Conservation (phyloP, 176 grass and related monocot genomes). For the Phoenix roebelenii region DNA sequence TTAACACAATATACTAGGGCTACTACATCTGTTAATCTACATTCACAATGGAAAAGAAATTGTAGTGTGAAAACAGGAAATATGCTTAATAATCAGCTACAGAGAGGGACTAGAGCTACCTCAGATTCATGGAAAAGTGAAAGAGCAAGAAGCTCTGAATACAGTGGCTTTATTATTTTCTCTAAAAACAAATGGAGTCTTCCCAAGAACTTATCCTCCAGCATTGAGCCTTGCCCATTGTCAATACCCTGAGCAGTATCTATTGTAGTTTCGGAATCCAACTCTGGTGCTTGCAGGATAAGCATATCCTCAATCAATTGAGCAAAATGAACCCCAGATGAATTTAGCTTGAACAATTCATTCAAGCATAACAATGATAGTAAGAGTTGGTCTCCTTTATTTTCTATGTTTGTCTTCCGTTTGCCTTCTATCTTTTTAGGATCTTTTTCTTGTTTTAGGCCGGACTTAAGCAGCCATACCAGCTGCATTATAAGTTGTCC, state of each 20-base stretch:
- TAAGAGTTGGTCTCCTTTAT: slow-evolving; percentile 48
- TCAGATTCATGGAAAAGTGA: slow-evolving; percentile 67
- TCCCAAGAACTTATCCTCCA: slow-evolving; percentile 17
- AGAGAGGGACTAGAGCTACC: slow-evolving; percentile 32
- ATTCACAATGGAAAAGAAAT: too few species aligned
- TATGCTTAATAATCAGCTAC: background rate
- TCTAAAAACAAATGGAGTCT: slow-evolving; percentile 32
- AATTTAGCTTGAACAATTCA: slow-evolving; percentile 50
- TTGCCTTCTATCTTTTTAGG: slow-evolving; percentile 42
- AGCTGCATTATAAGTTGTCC: slow-evolving; percentile 56
- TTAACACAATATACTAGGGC: too few species aligned
- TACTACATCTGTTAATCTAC: too few species aligned
- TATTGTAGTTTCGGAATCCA: slow-evolving; percentile 26
- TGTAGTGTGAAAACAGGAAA: too few species aligned
- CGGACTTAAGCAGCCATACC: slow-evolving; percentile 38
- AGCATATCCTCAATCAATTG: slow-evolving; percentile 40
- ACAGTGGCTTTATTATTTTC: slow-evolving; percentile 49
- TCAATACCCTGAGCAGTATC: slow-evolving; percentile 18
- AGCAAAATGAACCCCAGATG: slow-evolving; percentile 28
- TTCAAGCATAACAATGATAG: slow-evolving; percentile 53
- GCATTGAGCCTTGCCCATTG: slow-evolving; percentile 6
- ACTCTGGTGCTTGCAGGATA: slow-evolving; percentile 24
- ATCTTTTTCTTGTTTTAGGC: slow-evolving; percentile 35
- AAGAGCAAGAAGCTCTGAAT: slow-evolving; percentile 34
- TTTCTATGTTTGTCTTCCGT: slow-evolving; percentile 47